phyloP scores from a whole-genome alignment of 371 early-diverging fungal genomes.

The Basidiobolus heterosporus region DNA sequence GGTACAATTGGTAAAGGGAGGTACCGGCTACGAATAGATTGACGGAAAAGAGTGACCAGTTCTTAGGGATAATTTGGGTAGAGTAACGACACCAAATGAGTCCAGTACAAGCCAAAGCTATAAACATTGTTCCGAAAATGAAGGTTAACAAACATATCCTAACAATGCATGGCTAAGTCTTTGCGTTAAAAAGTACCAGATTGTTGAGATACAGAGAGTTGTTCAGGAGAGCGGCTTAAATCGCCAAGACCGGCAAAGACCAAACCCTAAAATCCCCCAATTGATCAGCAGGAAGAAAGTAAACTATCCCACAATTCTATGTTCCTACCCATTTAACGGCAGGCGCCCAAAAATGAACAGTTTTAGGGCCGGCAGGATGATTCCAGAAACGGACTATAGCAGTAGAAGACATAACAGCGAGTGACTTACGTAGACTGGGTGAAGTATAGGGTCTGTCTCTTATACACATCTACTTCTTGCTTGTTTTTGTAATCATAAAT shows the following conservation, averaged over 20 bases:
- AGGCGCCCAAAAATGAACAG: constrained; percentile 81
- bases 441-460: too few relatives aligned
- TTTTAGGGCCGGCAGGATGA: constrained; percentile 64
- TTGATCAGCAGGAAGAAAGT: constrained; percentile 1
- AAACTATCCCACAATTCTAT: not conserved
- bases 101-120: constrained; percentile 83
- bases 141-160: not conserved
- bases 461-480: too few relatives aligned
- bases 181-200: constrained; percentile 28
- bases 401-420: too few relatives aligned
- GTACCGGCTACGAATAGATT: constrained; percentile 87
- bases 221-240: constrained; percentile 78
- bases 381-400: constrained; percentile 18
- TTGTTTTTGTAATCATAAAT: constrained; percentile 21
- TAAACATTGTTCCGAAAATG: not conserved
- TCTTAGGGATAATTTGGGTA: constrained; percentile 78
- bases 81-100: constrained; percentile 93
- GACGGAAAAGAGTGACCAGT: constrained; percentile 73
- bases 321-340: constrained; percentile 66
- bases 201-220: constrained; percentile 64
- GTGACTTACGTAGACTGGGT: too few relatives aligned
- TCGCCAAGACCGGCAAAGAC: constrained; percentile 90
- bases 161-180: not conserved
- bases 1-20: constrained; percentile 62
- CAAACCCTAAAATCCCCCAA: constrained; percentile 29